Conservation (phyloP, 2,329 filamentous ascomycete genomes). For the Beauveria caledonica region DNA sequence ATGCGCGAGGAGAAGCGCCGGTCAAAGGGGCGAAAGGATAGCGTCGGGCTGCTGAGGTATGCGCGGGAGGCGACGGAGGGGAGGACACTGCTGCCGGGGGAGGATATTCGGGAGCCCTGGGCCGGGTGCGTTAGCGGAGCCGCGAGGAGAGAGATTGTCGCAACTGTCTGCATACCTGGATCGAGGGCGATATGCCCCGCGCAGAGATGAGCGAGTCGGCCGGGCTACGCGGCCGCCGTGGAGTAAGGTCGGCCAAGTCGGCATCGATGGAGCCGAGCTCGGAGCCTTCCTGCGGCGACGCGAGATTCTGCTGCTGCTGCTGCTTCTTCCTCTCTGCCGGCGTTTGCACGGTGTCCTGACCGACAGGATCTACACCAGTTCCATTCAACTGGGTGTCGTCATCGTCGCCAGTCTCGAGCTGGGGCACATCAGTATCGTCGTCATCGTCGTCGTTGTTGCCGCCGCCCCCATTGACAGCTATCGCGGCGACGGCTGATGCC, state of each 20-base stretch:
- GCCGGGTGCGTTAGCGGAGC: constrained; percentile 19
- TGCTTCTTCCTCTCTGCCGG: constrained; percentile 29
- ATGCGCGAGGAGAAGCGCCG: constrained; percentile 87
- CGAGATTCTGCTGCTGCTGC: not conserved
- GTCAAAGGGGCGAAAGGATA: constrained; percentile 88
- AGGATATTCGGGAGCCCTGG: constrained; percentile 54
- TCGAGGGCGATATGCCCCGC: constrained; percentile 70
- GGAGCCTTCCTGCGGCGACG: constrained; percentile 30
- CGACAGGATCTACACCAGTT: not conserved
- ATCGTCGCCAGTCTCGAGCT: constrained; percentile 2
- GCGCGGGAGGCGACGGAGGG: constrained; percentile 60
- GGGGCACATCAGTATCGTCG: constrained; percentile 12
- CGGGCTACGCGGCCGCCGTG: constrained; percentile 42
- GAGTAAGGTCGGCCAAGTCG: constrained; percentile 35
- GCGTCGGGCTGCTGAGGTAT: constrained; percentile 60
- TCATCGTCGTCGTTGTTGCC: not conserved
- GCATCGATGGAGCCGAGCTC: constrained; percentile 24
- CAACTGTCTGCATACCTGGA: constrained; percentile 48
- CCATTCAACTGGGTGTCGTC: not conserved
- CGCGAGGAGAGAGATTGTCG: not conserved
- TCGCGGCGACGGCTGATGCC: not conserved
- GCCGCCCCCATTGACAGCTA: not conserved
- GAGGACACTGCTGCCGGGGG: constrained; percentile 67
- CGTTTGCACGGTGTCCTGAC: constrained; percentile 19
- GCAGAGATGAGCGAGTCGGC: constrained; percentile 56